Base-by-base conservation (phyloP, 2,329 filamentous ascomycete species). In the Pseudogymnoascus sp. region DNA sequence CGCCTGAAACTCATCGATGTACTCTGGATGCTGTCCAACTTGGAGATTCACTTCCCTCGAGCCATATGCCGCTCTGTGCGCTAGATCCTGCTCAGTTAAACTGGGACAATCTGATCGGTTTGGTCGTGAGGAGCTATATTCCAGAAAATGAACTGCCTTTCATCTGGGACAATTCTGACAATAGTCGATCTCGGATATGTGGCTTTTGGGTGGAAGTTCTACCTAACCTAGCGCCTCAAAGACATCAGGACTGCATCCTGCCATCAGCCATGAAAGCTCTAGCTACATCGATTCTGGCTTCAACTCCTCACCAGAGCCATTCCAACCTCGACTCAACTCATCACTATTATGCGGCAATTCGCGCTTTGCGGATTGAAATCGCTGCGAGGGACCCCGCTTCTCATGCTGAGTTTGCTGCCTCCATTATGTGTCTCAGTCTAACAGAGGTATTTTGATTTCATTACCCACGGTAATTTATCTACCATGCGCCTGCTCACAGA, bases 191-290 rank as follows among this genome's bases (percentile, higher is more conserved):
- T 24, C 71, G 73, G 8, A 72, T 77, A 50, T 78, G 76, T 62
- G 77, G 76, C 6, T 69, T 74, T 0, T 79, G 76, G 77, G 71
- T 78, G 0, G 74, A 75, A 61, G 70, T 74, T 6, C 70, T 78
- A 5, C 76, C 75, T 1, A 64, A 68, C 0, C 68, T 78, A 2
- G 67, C 69, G 1, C 56, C 63, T 7, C 65, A 65, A 11, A 62
- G 67, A 1, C 64, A 66, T 14, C 40, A 44, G 19, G 19, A 44
- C 19, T 24, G 40, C n/a, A 44, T 44, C 11, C 10, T 44, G 19
- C 40, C 19, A 2, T 24, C 19, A 2, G 40, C 40, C 10, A 44
- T 44, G 40, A 44, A 44, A 24, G 40, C 40, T 44, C 7, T 44
- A 11, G 40, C 40, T 44, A 44, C 40, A 24, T 44, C 40, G 5